Evolutionary conservation across 208 protist species (phyloP).

Genomic region (Leishmania tropica): DNA sequence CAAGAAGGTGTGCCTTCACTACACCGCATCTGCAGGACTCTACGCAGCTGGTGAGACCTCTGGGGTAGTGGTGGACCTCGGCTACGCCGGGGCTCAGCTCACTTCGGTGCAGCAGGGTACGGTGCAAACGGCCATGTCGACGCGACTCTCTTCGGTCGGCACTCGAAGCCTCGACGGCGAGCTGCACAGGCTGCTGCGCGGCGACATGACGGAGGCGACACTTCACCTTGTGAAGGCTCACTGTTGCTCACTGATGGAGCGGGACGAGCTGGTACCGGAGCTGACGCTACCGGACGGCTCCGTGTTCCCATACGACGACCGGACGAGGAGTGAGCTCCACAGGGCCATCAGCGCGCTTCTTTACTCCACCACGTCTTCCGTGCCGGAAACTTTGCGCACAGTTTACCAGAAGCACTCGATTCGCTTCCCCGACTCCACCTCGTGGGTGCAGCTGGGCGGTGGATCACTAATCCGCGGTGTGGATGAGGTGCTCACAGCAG

Average conservation of each 20-base stretch:
- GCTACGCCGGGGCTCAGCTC: constrained; percentile 62
- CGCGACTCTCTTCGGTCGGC: constrained; percentile 38
- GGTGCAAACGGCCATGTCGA: constrained; percentile 31
- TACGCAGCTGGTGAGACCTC: constrained; percentile 72
- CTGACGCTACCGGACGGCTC: constrained; percentile 61
- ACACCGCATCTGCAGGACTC: constrained; percentile 54
- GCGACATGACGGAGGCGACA: constrained; percentile 17
- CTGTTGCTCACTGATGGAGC: constrained; percentile 23
- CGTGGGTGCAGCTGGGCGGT: constrained; percentile 55
- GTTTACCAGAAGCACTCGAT: constrained; percentile 39
- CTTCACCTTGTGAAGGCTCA: constrained; percentile 23
- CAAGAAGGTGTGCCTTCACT: constrained; percentile 52
- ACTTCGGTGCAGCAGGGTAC: constrained; percentile 55
- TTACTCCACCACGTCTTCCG: constrained; percentile 25
- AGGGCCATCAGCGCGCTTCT: constrained; percentile 27
- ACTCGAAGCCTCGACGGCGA: constrained; percentile 44
- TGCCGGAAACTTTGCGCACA: constrained; percentile 33
- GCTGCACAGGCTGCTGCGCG: constrained; percentile 20
- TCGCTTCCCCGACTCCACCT: constrained; percentile 16
- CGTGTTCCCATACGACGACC: constrained; percentile 3
- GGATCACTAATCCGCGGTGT: constrained; percentile 26
- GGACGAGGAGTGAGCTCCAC: constrained; percentile 20
- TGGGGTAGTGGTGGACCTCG: constrained; percentile 71
- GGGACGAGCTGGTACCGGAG: constrained; percentile 18
- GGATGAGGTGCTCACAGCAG: constrained; percentile 23